These are phyloP conservation scores for Heliamphora pulchella DNA, from an alignment of 179 eudicot species.

Conservation along the genomic window DNA sequence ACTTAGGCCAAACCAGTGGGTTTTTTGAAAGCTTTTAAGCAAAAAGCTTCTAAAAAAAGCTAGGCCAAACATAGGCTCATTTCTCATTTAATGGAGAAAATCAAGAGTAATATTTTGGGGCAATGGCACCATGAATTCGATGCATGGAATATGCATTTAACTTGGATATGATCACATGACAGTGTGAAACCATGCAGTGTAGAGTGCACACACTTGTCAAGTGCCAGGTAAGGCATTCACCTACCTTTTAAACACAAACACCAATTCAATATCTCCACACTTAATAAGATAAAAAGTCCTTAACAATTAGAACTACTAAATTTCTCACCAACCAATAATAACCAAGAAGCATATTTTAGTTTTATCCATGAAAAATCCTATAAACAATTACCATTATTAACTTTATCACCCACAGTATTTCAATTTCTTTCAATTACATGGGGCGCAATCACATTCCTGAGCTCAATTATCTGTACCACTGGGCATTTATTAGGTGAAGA, in stretches of 20 bases:
- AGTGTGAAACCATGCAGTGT: background rate
- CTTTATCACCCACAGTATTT: background rate
- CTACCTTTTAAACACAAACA: background rate
- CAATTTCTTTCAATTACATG: background rate
- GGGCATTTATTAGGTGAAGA: background rate
- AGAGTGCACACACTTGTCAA: background rate
- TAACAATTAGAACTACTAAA: no score
- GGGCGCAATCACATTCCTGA: background rate
- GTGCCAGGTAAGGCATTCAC: background rate
- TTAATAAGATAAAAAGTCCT: no score
- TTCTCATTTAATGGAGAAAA: no score
- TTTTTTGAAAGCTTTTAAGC: no score
- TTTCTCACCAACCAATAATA: conserved; percentile 2
- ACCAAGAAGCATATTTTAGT: background rate
- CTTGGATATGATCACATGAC: background rate
- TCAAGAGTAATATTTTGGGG: no score
- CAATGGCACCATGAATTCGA: no score
- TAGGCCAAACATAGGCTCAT: no score
- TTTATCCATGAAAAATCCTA: background rate
- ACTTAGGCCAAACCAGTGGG: no score
- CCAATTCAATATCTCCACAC: background rate
- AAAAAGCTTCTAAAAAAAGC: no score
- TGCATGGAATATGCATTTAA: background rate
- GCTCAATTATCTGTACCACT: no score
- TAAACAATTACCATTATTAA: background rate